Percentiles rank a stretch among this genome's conserved stretches.
Conservation (phyloP, 1,284 basidiomycete species). For the Cryptococcus neoformans region DNA sequence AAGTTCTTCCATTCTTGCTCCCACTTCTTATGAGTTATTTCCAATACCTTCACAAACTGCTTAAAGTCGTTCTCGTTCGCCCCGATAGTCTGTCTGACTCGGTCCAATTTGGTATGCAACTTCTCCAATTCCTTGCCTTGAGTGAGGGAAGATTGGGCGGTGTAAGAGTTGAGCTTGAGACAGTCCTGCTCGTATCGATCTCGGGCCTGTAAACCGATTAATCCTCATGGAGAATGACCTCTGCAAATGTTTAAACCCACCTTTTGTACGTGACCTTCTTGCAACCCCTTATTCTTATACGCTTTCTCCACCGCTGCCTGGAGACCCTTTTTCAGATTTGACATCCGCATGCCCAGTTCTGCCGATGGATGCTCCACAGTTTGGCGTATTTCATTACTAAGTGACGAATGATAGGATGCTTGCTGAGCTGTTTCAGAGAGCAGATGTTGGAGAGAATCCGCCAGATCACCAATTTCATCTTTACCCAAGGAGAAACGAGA, state of each 20-base stretch:
- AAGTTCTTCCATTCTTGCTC: conserved; percentile 91
- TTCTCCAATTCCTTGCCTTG: conserved; percentile 95
- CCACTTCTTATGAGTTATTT: conserved; percentile 82
- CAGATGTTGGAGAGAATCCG: conserved; percentile 71
- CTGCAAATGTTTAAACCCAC: conserved; percentile 26
- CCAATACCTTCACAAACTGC: conserved; percentile 77
- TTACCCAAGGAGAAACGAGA: conserved; percentile 72
- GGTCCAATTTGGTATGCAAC: conserved; percentile 80
- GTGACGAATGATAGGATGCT: conserved; percentile 54
- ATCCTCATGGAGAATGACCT: background rate
- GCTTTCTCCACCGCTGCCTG: conserved; percentile 79
- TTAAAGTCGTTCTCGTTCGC: conserved; percentile 87
- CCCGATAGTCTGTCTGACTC: conserved; percentile 83
- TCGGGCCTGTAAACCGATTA: conserved; percentile 56
- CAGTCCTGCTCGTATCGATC: conserved; percentile 96
- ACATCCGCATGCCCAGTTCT: conserved; percentile 64
- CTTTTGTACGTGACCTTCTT: conserved; percentile 78
- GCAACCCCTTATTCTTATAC: conserved; percentile 78
- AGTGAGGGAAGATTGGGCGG: conserved; percentile 86
- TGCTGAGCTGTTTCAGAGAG: conserved; percentile 81
- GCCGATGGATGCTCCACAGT: conserved; percentile 68
- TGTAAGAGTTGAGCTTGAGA: conserved; percentile 91
- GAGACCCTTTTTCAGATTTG: conserved; percentile 63
- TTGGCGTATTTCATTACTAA: conserved; percentile 70
- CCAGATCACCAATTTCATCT: conserved; percentile 88